A percentile compares a stretch with the other conserved stretches of the same genome.
Conservation (phyloP, 1,284 basidiomycete genomes). For the Cutaneotrichosporon mucoides region DNA sequence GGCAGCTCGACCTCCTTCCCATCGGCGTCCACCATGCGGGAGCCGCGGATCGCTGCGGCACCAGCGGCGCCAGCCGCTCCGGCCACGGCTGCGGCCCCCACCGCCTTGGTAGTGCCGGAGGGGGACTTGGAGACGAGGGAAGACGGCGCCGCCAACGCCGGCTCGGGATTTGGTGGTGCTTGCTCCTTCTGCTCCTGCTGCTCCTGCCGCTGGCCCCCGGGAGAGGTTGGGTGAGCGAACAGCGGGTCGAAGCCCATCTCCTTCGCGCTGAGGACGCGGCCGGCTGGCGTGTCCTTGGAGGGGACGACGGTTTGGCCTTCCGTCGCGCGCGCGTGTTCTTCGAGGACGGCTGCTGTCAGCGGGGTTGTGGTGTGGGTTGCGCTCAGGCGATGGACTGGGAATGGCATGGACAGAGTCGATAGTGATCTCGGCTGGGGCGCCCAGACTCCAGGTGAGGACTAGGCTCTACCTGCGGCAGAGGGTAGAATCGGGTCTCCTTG, state of each 20-base stretch:
- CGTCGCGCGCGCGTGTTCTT: conserved; percentile 22
- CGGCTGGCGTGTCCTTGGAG: background rate
- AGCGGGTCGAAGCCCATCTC: conserved; percentile 13
- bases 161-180: background rate
- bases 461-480: no score
- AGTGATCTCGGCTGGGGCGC: no score
- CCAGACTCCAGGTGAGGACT: no score
- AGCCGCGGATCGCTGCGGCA: no score
- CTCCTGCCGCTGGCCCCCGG: background rate
- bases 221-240: conserved; percentile 5
- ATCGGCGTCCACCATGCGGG: background rate
- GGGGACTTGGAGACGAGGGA: no score
- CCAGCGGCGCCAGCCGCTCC: no score
- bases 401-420: no score
- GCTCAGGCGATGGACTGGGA: no score
- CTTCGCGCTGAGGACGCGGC: background rate
- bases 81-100: no score
- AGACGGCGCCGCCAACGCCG: background rate
- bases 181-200: background rate
- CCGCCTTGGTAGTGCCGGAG: no score
- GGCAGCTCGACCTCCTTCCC: conserved; percentile 10
- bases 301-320: conserved; percentile 16
- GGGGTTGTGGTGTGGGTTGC: no score
- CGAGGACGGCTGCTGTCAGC: conserved; percentile 20
- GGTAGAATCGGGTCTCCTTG: no score